phyloP scores from a whole-genome alignment of 2,329 filamentous ascomycete genomes.

The Lachnellula cervina region DNA sequence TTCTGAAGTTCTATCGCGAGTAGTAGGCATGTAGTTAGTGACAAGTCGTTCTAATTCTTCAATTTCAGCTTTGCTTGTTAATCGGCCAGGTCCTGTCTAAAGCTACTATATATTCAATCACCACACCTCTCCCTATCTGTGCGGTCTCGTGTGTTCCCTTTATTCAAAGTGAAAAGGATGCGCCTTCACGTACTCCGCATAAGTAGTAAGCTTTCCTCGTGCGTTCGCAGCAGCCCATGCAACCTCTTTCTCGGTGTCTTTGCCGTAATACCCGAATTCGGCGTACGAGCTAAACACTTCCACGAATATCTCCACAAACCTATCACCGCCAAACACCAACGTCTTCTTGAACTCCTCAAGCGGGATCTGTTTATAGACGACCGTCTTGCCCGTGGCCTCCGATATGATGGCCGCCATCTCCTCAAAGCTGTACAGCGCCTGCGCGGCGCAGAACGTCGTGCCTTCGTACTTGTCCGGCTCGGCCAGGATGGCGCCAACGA shows the following conservation, averaged over 20 bases:
- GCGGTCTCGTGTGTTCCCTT: neutral
- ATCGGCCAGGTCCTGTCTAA: too few species aligned
- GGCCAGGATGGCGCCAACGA: conserved; percentile 36
- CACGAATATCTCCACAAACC: neutral
- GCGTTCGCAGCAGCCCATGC: neutral
- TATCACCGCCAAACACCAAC: neutral
- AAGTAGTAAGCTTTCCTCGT: neutral
- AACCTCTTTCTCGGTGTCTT: neutral
- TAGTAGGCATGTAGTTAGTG: too few species aligned
- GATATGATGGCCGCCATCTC: conserved; percentile 32
- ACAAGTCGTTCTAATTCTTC: too few species aligned
- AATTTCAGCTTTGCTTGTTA: too few species aligned
- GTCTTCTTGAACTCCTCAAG: conserved; percentile 10
- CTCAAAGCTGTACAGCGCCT: conserved; percentile 31
- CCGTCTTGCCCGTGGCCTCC: conserved; percentile 31
- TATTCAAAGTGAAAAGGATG: neutral
- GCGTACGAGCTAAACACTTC: neutral
- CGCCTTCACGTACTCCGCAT: neutral
- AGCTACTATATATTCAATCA: too few species aligned
- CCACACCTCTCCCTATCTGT: too few species aligned
- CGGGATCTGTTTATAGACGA: conserved; percentile 11
- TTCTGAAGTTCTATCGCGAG: too few species aligned
- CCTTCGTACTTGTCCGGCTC: conserved; percentile 40
- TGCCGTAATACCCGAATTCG: neutral
- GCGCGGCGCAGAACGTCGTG: conserved; percentile 41